Conservation (phyloP, 2,329 filamentous ascomycete species). For the Monosporascus sp. region DNA sequence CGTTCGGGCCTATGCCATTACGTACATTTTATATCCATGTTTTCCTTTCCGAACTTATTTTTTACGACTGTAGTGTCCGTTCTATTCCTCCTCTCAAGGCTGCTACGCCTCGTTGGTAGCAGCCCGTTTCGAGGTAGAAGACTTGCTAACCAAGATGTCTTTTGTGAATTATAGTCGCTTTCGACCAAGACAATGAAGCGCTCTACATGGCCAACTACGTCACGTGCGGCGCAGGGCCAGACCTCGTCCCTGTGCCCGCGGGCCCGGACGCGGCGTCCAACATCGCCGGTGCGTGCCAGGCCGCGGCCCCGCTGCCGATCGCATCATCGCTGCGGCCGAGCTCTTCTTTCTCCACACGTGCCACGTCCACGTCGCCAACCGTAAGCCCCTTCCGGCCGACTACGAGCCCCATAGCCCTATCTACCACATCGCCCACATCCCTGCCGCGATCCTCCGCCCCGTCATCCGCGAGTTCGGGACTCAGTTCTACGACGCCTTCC, state of each 20-base stretch:
- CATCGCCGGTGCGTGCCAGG: constrained; percentile 18
- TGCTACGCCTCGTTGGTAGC: no score
- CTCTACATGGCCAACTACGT: constrained; percentile 25
- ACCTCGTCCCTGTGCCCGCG: constrained; percentile 21
- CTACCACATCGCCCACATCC: neutral
- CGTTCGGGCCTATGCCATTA: no score
- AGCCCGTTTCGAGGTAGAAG: neutral
- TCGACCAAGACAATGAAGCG: constrained; percentile 25
- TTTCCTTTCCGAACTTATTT: no score
- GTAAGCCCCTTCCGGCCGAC: neutral
- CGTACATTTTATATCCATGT: no score
- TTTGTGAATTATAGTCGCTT: constrained; percentile 14
- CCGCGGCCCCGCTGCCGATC: neutral
- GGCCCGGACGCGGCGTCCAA: constrained; percentile 19
- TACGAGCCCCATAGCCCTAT: neutral
- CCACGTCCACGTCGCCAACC: neutral
- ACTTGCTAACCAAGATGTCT: neutral
- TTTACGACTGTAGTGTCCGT: no score
- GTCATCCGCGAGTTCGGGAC: no score
- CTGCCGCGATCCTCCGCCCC: neutral
- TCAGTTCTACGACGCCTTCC: no score
- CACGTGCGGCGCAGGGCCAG: constrained; percentile 15
- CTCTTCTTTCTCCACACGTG: no score
- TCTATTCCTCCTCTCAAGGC: no score
- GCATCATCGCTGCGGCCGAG: neutral